These are phyloP conservation scores for sweet orange (Citrus sinensis) DNA, from an alignment of 345 rosid genomes.

Conservation along the genomic window DNA sequence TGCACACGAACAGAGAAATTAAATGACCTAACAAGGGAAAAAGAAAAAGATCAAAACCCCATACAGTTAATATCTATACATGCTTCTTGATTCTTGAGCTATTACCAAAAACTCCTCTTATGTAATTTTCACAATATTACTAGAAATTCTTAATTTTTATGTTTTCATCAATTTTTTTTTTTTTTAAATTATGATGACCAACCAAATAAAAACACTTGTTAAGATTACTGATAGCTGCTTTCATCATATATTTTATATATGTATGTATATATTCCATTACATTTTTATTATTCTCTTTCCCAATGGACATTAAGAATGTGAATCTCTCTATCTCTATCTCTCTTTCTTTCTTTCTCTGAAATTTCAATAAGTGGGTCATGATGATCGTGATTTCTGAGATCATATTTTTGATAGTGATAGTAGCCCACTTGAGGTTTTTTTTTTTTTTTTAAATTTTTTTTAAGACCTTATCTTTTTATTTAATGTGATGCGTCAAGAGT, in stretches of 20 bases:
- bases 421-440: background rate
- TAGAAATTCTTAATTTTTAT: too few relatives aligned
- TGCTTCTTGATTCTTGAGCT: background rate
- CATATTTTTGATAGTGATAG: conserved; percentile 16
- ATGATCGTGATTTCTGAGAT: conserved; percentile 10
- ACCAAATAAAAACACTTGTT: too few relatives aligned
- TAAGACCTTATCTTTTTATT: background rate
- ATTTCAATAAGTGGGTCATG: conserved; percentile 12
- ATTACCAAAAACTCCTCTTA: background rate
- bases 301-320: background rate
- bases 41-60: background rate
- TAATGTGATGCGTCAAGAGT: background rate
- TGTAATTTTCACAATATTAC: background rate
- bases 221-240: background rate
- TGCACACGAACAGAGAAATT: background rate
- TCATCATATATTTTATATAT: background rate
- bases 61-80: background rate
- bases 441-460: too few relatives aligned
- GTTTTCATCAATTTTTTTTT: too few relatives aligned
- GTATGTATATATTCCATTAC: background rate
- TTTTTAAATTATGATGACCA: too few relatives aligned
- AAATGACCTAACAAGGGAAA: background rate
- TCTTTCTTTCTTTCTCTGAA: background rate
- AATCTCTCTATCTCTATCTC: background rate
- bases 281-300: background rate